Evolutionary conservation across 139 green algal genomes (phyloP), one percentile per base, ranked within the genome.

Genomic region (Coelastrella sp.): DNA sequence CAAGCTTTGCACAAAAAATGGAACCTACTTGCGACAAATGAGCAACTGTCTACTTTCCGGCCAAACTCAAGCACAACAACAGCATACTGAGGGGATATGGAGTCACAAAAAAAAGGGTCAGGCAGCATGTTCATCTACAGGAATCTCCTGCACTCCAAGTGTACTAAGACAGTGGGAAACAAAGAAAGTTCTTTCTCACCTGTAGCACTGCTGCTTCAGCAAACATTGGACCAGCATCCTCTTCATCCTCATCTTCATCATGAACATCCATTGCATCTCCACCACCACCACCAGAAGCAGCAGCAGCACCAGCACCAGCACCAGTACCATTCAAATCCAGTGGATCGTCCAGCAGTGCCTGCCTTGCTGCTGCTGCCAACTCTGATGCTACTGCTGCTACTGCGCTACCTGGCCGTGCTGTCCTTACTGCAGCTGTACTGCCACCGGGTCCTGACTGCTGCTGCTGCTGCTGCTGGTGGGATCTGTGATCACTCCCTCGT

Each of bases 151-250:
- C 45, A 53, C 8, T 53, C 45, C 45, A n/a, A n/a, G 48, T 57
- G 13, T 57, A 15, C 17, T 11, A 11, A 57, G 57, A 21, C 57
- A 66, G 19, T n/a, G 6, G 27, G 57, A 34, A 25, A 66, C 57
- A 66, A 34, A 23, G 13, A 57, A n/a, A n/a, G n/a, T n/a, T 66
- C 19, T 19, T 15, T 30, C 66, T 45, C 5, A 74, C 66, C 51
- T 79, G 74, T 53, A 91, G 74, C 7, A 94, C 82, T 5, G 30
- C 63, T 27, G 82, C 80, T 78, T 94, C 90, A 53, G 89, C 87
- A 73, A 88, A 86, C 25, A 50, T 81, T 38, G 50, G 32, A 62
- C 82, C 73, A 45, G 40, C 71, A 35, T 79, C 4, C 2, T n/a
- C n/a, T n/a, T n/a, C n/a, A n/a, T n/a, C n/a, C n/a, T n/a, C n/a